These are phyloP conservation scores for Trametes polyzona DNA, from an alignment of 1,284 basidiomycete genomes.

Conservation along the genomic window DNA sequence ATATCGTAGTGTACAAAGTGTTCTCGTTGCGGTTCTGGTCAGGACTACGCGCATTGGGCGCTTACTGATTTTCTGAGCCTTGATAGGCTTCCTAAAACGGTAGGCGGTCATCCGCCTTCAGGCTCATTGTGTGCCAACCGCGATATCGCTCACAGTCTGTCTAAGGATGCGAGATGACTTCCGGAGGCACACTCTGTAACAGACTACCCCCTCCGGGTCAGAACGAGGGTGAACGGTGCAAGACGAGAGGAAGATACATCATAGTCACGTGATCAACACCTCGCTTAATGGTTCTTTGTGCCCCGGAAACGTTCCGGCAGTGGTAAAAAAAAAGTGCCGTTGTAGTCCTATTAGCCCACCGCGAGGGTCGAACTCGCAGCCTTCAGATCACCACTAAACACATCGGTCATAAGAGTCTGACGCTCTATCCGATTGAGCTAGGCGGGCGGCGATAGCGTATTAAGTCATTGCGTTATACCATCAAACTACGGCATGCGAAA, in stretches of 20 bases:
- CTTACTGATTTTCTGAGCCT: too few species aligned
- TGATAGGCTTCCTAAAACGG: neutral
- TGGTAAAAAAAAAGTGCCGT: neutral
- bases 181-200: too few species aligned
- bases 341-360: conserved; percentile 50
- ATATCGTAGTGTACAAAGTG: neutral
- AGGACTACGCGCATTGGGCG: too few species aligned
- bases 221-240: neutral
- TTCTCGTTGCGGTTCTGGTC: neutral
- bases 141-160: too few species aligned
- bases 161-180: neutral
- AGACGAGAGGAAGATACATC: neutral
- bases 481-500: too few species aligned
- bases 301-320: neutral
- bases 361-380: conserved; percentile 92
- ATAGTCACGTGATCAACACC: conserved; percentile 9
- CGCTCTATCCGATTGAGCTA: conserved; percentile 89
- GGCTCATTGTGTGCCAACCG: too few species aligned
- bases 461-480: too few species aligned
- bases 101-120: too few species aligned
- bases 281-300: conserved; percentile 1
- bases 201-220: too few species aligned
- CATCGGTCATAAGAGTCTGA: conserved; percentile 58
- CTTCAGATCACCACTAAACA: conserved; percentile 58
- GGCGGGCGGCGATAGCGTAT: conserved; percentile 52